Base-by-base conservation (phyloP, 306 rosid species). In the Corylus avellana region DNA sequence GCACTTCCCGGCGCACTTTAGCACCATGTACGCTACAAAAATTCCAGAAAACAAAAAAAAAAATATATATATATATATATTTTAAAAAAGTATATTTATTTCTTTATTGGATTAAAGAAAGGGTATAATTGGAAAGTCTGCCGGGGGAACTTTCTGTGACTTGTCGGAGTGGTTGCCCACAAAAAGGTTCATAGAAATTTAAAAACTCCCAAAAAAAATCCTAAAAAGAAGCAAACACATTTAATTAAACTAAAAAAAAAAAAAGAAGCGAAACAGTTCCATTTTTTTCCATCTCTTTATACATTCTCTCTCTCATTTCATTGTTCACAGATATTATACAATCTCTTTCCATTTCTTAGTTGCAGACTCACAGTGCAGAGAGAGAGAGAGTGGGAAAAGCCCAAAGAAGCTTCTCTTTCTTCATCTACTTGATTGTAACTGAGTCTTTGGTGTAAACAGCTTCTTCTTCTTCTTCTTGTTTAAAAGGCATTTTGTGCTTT, bases 131-230 rank as follows among this genome's bases (percentile, higher is more conserved):
- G 80, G 83, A 78, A 84, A 80, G 81, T 79, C n/a, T 18, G 54
- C 86, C 73, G 79, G 81, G 89, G 39, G 32, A 66, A 83, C 89
- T 91, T 91, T 90, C 86, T 81, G 85, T 80, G 85, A 72, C 82
- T 82, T 93, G 96, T 90, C 93, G 93, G 92, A 82, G 79, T 87
- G 87, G 90, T 75, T 84, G 84, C 91, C 94, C 91, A 84, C 89
- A 90, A 85, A 88, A 87, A 77, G 87, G 76, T 67, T 81, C 53
- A 49, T 49, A 49, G 14, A 12, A 42, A 42, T 42, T 75, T 72
- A 50, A 56, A 44, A 66, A 76, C 64, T 75, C 20, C 59, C 9
- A 27, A n/a, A 54, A 63, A 66, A 79, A 81, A 59, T 76, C 87
- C 81, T 85, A 75, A 83, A 76, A 77, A 81, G 76, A 63, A 78